Evolutionary conservation across 2,329 filamentous ascomycete species (phyloP).

Genomic region (Clathrospora elynae): DNA sequence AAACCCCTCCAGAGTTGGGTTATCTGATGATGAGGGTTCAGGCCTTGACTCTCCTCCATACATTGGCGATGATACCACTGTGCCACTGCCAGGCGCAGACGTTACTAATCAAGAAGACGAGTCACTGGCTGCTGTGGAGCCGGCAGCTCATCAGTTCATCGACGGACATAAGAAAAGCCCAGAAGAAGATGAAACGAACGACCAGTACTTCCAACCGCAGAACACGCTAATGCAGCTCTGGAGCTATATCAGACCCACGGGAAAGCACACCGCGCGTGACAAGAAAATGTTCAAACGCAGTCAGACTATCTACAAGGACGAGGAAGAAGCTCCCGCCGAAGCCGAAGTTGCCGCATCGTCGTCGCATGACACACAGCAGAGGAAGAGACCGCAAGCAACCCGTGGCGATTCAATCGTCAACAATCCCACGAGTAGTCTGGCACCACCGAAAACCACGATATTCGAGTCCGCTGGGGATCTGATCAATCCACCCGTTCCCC

Average conservation of each 20-base stretch:
- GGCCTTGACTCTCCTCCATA: conserved; percentile 37
- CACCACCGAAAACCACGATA: conserved; percentile 87
- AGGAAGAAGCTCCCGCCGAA: conserved; percentile 17
- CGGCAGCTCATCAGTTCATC: conserved; percentile 40
- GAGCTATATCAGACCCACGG: conserved; percentile 71
- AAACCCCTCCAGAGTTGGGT: conserved; percentile 55
- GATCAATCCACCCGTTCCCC: conserved; percentile 85
- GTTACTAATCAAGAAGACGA: conserved; percentile 70
- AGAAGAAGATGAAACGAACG: conserved; percentile 20
- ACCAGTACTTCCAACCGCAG: conserved; percentile 40
- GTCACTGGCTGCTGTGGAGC: conserved; percentile 50
- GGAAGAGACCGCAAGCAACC: conserved; percentile 52
- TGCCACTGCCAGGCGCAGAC: conserved; percentile 71
- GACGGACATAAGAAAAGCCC: conserved; percentile 34
- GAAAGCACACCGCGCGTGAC: conserved; percentile 72
- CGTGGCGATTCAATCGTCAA: conserved; percentile 58
- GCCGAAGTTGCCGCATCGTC: conserved; percentile 17
- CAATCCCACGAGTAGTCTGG: conserved; percentile 58
- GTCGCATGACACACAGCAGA: conserved; percentile 17
- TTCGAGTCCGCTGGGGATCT: conserved; percentile 95
- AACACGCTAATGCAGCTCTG: conserved; percentile 62
- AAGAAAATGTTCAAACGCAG: conserved; percentile 56
- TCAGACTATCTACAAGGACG: conserved; percentile 38
- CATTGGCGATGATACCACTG: conserved; percentile 55
- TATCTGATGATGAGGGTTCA: conserved; percentile 39